These are phyloP conservation scores for Adenanthera pavonina DNA, from an alignment of 306 rosid species.

Conservation along the genomic window DNA sequence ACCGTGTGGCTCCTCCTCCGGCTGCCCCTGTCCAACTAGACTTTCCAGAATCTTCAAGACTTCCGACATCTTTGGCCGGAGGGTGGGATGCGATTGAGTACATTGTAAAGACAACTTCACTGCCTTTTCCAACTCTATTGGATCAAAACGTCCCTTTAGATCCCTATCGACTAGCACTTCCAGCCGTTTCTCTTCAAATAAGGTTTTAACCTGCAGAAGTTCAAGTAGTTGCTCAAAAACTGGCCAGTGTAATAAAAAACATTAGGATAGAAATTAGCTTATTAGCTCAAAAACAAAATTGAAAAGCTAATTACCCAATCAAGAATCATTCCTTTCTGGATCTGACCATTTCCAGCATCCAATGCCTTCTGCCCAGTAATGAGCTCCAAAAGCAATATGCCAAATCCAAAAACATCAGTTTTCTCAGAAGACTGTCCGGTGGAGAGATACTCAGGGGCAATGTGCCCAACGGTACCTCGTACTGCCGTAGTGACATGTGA, in stretches of 20 bases:
- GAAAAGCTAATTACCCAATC: conserved; percentile 70
- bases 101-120: conserved; percentile 80
- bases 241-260: not conserved
- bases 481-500: conserved; percentile 98
- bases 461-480: conserved; percentile 93
- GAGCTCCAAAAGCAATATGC: conserved; percentile 90
- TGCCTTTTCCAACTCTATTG: conserved; percentile 65
- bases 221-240: conserved; percentile 7
- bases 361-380: conserved; percentile 89
- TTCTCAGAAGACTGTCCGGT: conserved; percentile 97
- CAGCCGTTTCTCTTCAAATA: conserved; percentile 72
- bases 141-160: conserved; percentile 84
- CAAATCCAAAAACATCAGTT: conserved; percentile 94
- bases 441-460: conserved; percentile 93
- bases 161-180: conserved; percentile 81
- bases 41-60: conserved; percentile 79
- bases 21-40: conserved; percentile 60
- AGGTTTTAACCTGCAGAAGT: conserved; percentile 72
- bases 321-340: conserved; percentile 95
- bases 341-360: conserved; percentile 87
- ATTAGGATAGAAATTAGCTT: not conserved
- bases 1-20: conserved; percentile 73
- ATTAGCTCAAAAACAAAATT: not conserved
- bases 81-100: conserved; percentile 78
- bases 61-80: conserved; percentile 88